Percentiles rank a stretch among this genome's conserved stretches.
Conservation (phyloP, 2,329 filamentous ascomycete species). For the Trichothecium roseum region DNA sequence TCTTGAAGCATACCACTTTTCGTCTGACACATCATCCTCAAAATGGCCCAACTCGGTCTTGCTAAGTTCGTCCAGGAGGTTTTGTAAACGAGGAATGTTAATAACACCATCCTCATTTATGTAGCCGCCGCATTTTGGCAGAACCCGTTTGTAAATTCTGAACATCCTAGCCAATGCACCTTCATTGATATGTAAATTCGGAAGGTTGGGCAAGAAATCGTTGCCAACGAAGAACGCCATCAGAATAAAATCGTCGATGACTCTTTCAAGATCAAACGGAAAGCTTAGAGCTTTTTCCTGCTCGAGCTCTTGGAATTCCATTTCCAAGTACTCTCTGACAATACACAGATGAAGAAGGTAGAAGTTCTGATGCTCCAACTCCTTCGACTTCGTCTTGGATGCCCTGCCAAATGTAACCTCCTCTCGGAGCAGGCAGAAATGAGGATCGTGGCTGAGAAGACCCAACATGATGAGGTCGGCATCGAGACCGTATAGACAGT, state of each 20-base stretch:
- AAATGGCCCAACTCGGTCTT: slow-evolving; percentile 91
- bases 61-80: slow-evolving; percentile 73
- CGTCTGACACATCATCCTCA: slow-evolving; percentile 78
- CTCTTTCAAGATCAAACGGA: slow-evolving; percentile 82
- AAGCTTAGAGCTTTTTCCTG: slow-evolving; percentile 61
- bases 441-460: slow-evolving; percentile 91
- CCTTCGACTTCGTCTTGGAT: slow-evolving; percentile 81
- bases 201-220: slow-evolving; percentile 95
- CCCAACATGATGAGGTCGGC: slow-evolving; percentile 98
- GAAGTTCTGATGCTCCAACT: slow-evolving; percentile 97
- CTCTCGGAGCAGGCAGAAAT: slow-evolving; percentile 93
- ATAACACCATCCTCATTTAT: slow-evolving; percentile 94
- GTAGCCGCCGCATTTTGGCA: slow-evolving; percentile 83
- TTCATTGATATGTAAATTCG: slow-evolving; percentile 95
- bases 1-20: slow-evolving; percentile 87
- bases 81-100: slow-evolving; percentile 68
- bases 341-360: slow-evolving; percentile 96
- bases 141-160: slow-evolving; percentile 81
- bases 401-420: slow-evolving; percentile 94
- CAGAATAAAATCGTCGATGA: slow-evolving; percentile 98
- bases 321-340: slow-evolving; percentile 89
- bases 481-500: slow-evolving; percentile 94
- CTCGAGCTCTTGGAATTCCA: slow-evolving; percentile 92
- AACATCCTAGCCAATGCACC: slow-evolving; percentile 97
- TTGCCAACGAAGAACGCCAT: slow-evolving; percentile 99